A percentile compares a stretch with the other conserved stretches of the same genome.
Evolutionary conservation across 768 basidiomycete species (phyloP).

Genomic region (Tricholoma hemisulphureum): DNA sequence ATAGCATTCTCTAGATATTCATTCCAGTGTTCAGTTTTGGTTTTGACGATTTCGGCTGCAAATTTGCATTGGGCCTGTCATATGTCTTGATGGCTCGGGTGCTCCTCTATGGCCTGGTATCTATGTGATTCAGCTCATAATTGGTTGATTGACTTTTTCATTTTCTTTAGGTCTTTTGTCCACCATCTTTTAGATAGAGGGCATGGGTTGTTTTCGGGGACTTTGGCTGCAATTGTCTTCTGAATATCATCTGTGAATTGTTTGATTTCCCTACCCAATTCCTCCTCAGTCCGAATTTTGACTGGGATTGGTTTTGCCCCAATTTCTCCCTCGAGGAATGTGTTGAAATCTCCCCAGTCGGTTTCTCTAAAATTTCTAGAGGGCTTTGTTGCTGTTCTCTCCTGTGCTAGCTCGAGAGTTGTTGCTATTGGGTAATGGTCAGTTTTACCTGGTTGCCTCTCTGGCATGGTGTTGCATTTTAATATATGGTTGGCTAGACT

Average conservation of each 20-base stretch:
- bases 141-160: slow-evolving; percentile 14
- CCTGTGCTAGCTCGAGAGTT: slow-evolving; percentile 19
- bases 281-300: not conserved
- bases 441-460: slow-evolving; percentile 23
- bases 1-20: slow-evolving; percentile 22
- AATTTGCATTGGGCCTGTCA: slow-evolving; percentile 14
- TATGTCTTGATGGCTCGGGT: slow-evolving; percentile 23
- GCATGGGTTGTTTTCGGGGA: slow-evolving; percentile 16
- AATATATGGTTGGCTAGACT: too few relatives aligned
- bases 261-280: slow-evolving; percentile 1
- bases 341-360: slow-evolving; percentile 31
- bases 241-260: slow-evolving; percentile 16
- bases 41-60: slow-evolving; percentile 8
- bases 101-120: slow-evolving; percentile 7
- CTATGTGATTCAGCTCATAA: slow-evolving; percentile 8
- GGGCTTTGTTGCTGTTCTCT: not conserved
- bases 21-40: slow-evolving; percentile 27
- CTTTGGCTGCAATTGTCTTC: slow-evolving; percentile 12
- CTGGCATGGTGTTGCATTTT: too few relatives aligned
- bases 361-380: slow-evolving; percentile 25
- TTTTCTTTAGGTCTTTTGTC: slow-evolving; percentile 24
- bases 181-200: slow-evolving; percentile 34
- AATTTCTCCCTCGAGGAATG: slow-evolving; percentile 11
- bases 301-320: not conserved
- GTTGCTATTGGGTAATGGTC: slow-evolving; percentile 43